phyloP scores from a whole-genome alignment of 164 flowering plant genomes.

The Protea cynaroides region DNA sequence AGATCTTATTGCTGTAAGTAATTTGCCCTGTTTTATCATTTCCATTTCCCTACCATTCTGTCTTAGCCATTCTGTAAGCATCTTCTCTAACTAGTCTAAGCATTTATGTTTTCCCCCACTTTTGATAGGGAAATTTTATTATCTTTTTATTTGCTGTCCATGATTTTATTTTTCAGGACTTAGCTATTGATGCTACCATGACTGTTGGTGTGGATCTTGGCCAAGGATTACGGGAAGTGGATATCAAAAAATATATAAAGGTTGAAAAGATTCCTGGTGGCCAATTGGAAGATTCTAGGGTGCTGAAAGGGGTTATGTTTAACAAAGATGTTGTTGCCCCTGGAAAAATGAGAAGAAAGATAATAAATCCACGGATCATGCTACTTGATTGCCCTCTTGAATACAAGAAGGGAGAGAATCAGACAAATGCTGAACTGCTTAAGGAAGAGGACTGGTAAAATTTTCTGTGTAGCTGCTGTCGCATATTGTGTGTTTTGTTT shows the following conservation, averaged over 20 bases:
- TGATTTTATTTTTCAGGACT: conserved; percentile 41
- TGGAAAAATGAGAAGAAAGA: conserved; percentile 95
- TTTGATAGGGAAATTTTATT: too few relatives aligned
- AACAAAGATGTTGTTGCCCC: conserved; percentile 96
- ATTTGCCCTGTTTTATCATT: too few relatives aligned
- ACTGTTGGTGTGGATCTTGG: conserved; percentile 91
- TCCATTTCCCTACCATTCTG: too few relatives aligned
- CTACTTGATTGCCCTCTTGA: conserved; percentile 93
- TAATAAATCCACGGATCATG: conserved; percentile 80
- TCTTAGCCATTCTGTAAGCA: too few relatives aligned
- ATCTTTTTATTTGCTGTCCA: too few relatives aligned
- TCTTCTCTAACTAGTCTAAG: too few relatives aligned
- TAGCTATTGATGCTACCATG: conserved; percentile 88
- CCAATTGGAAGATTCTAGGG: conserved; percentile 86
- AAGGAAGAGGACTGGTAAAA: conserved; percentile 80
- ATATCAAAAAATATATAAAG: conserved; percentile 87
- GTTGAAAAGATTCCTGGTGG: conserved; percentile 98
- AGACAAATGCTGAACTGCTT: conserved; percentile 91
- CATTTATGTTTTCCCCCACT: too few relatives aligned
- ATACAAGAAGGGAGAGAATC: conserved; percentile 96
- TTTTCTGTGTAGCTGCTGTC: background rate
- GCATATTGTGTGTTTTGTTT: background rate
- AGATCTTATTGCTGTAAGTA: conserved; percentile 79
- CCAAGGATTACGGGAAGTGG: conserved; percentile 85
- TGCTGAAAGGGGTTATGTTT: conserved; percentile 89